Conservation (phyloP, 305 asterid genomes). For the Fraxinus angustifolia region DNA sequence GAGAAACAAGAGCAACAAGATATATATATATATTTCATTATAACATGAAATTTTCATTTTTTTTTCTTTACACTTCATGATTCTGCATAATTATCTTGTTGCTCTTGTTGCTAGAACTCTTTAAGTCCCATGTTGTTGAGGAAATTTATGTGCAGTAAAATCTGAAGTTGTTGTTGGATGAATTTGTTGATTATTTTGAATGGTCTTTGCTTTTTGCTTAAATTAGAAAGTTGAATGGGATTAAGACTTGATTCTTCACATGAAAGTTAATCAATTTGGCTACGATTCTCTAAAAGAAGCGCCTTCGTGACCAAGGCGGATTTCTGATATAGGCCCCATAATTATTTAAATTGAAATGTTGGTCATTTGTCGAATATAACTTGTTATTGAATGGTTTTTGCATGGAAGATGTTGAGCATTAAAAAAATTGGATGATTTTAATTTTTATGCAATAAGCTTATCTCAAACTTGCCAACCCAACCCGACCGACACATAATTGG, state of each 20-base stretch:
- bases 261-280: not conserved
- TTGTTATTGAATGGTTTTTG: too few relatives aligned
- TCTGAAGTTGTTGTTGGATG: not conserved
- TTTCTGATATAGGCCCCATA: not conserved
- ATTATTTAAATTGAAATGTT: not conserved
- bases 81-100: not conserved
- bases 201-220: not conserved
- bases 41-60: not conserved
- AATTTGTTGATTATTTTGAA: not conserved
- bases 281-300: not conserved
- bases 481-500: too few relatives aligned
- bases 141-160: not conserved
- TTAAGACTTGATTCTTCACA: not conserved
- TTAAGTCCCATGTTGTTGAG: not conserved
- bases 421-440: too few relatives aligned
- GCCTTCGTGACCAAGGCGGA: not conserved
- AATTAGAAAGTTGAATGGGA: not conserved
- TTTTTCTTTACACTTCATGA: not conserved
- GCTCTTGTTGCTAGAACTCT: not conserved
- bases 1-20: conserved; percentile 96
- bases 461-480: too few relatives aligned
- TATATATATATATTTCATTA: too few relatives aligned
- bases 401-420: too few relatives aligned
- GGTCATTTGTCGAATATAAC: not conserved
- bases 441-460: too few relatives aligned